Evolutionary conservation across 345 rosid genomes (phyloP).

Genomic region (Gossypium longicalyx): DNA sequence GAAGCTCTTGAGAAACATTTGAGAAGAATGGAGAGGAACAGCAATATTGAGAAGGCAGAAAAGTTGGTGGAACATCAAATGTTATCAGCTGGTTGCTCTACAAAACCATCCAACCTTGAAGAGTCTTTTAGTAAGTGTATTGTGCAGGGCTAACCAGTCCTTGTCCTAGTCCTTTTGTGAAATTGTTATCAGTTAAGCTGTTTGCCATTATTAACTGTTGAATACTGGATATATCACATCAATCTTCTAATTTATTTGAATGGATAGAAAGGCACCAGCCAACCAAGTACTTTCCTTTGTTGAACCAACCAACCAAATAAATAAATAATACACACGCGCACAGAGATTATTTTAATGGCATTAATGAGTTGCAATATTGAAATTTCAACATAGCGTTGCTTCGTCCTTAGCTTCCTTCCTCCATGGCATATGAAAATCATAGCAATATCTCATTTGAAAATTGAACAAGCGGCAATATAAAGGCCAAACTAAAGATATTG

Average conservation of each 20-base stretch:
- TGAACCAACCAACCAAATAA: too few species aligned
- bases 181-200: too few species aligned
- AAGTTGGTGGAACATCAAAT: constrained; percentile 8
- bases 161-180: background rate
- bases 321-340: too few species aligned
- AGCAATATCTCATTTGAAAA: background rate
- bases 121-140: constrained; percentile 20
- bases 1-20: constrained; percentile 35
- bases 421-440: background rate
- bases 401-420: background rate
- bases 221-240: too few species aligned
- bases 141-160: constrained; percentile 20
- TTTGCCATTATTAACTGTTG: too few species aligned
- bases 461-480: background rate
- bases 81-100: constrained; percentile 21
- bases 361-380: too few species aligned
- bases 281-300: too few species aligned
- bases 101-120: constrained; percentile 18
- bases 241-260: too few species aligned
- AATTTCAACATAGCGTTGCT: background rate
- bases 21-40: constrained; percentile 3
- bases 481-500: background rate
- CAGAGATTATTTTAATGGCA: too few species aligned
- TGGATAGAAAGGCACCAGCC: too few species aligned
- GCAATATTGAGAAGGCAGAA: background rate